Percentiles rank a stretch among this genome's conserved stretches.
Evolutionary conservation across 805 yeast genomes (phyloP).

Genomic region (Middelhovenomyces tepae): DNA sequence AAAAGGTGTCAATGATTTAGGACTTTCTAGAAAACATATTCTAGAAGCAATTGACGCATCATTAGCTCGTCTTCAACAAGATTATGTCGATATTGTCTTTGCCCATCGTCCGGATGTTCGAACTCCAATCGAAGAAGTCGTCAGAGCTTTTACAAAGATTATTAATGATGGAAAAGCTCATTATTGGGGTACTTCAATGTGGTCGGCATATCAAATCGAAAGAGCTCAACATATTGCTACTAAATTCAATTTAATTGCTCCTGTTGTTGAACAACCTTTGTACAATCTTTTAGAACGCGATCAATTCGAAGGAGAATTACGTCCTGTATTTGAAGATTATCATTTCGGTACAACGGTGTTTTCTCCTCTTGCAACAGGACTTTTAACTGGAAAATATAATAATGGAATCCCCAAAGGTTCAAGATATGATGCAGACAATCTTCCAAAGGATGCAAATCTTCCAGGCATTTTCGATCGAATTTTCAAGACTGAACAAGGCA

Average conservation of each 20-base stretch:
- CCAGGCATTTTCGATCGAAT: constrained; percentile 8
- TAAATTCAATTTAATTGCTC: constrained; percentile 24
- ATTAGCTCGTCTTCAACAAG: constrained; percentile 24
- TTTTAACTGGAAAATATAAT: constrained; percentile 27
- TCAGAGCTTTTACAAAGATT: constrained; percentile 26
- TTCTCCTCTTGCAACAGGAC: constrained; percentile 27
- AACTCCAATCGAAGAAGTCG: constrained; percentile 27
- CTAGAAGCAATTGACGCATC: constrained; percentile 24
- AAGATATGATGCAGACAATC: constrained; percentile 15
- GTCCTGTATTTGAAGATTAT: constrained; percentile 23
- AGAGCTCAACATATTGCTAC: constrained; percentile 27
- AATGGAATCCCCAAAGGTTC: constrained; percentile 21
- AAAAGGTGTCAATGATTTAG: constrained; percentile 21
- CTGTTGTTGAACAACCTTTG: constrained; percentile 26
- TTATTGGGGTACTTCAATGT: constrained; percentile 29
- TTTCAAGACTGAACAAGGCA: constrained; percentile 20
- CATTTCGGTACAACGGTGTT: constrained; percentile 27
- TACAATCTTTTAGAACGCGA: constrained; percentile 23
- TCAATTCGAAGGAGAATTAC: constrained; percentile 22
- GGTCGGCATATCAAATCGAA: constrained; percentile 27
- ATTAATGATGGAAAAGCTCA: constrained; percentile 25
- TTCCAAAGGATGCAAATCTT: constrained; percentile 9
- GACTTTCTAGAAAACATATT: constrained; percentile 26
- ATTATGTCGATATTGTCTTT: constrained; percentile 26
- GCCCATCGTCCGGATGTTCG: constrained; percentile 27